Percentiles rank a stretch among this genome's conserved stretches.
Evolutionary conservation across 2,329 filamentous ascomycete genomes (phyloP).

Genomic region (Colletotrichum kahawae): DNA sequence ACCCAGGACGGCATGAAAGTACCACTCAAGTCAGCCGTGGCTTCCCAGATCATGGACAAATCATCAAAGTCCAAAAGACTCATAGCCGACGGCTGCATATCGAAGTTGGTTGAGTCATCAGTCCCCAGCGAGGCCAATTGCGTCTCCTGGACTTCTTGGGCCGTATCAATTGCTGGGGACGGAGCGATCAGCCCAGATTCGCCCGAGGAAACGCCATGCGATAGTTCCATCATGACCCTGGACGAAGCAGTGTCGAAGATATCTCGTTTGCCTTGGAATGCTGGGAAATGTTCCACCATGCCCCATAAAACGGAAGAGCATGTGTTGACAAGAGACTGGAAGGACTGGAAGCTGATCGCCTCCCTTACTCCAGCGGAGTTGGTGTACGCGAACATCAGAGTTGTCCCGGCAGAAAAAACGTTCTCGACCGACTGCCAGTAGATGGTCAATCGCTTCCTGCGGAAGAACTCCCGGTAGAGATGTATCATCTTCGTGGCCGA

Average conservation of each 20-base stretch:
- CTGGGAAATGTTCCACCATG: background rate
- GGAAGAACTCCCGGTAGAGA: background rate
- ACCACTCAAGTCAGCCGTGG: background rate
- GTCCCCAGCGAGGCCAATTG: background rate
- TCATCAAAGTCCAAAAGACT: background rate
- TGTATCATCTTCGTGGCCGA: background rate
- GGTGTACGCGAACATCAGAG: background rate
- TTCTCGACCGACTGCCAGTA: background rate
- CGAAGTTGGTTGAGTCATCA: background rate
- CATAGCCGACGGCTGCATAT: background rate
- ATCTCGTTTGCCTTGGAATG: background rate
- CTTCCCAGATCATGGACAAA: background rate
- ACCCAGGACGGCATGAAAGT: background rate
- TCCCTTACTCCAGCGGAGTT: background rate
- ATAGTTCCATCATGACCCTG: background rate
- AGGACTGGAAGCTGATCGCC: background rate
- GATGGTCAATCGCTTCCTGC: background rate
- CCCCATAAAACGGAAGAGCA: background rate
- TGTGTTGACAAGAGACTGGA: background rate
- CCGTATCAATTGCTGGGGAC: accelerated
- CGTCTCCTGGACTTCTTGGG: background rate
- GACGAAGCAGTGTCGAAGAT: background rate
- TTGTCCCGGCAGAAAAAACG: background rate
- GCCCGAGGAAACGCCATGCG: background rate
- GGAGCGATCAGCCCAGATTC: background rate